These are phyloP conservation scores for Lathyrus oleraceus DNA, from an alignment of 306 rosid species.

Conservation along the genomic window DNA sequence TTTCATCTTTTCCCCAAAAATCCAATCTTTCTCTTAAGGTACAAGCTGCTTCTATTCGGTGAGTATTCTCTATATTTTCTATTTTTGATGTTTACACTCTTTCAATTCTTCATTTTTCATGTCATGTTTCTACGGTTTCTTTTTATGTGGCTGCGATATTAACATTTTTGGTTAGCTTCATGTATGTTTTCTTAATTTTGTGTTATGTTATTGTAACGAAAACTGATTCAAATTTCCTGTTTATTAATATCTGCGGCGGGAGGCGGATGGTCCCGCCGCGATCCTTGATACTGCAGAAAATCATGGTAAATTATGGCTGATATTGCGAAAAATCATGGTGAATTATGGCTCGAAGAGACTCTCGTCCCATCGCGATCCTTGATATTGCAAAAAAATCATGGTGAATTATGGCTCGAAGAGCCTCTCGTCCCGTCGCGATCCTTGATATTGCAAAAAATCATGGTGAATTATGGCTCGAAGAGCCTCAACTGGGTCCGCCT, in stretches of 20 bases:
- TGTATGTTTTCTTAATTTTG: not conserved
- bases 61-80: conserved; percentile 16
- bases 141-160: not conserved
- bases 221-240: not conserved
- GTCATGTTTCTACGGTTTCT: not conserved
- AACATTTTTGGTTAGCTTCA: not conserved
- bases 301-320: not conserved
- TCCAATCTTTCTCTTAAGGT: conserved; percentile 39
- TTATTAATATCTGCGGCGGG: not conserved
- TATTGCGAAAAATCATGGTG: not conserved
- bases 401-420: not conserved
- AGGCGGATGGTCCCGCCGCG: too few species aligned
- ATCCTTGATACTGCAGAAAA: not conserved
- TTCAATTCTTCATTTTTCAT: not conserved
- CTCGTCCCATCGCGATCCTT: not conserved
- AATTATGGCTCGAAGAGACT: not conserved
- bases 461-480: not conserved
- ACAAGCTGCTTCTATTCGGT: conserved; percentile 54
- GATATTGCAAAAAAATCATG: not conserved
- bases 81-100: not conserved
- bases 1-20: conserved; percentile 29
- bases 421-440: too few species aligned
- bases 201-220: not conserved
- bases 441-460: not conserved
- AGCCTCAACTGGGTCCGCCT: not conserved